Percentiles rank a stretch among this genome's conserved stretches.
Conservation (phyloP, 2,329 filamentous ascomycete genomes). For the Penicillium corylophilum region DNA sequence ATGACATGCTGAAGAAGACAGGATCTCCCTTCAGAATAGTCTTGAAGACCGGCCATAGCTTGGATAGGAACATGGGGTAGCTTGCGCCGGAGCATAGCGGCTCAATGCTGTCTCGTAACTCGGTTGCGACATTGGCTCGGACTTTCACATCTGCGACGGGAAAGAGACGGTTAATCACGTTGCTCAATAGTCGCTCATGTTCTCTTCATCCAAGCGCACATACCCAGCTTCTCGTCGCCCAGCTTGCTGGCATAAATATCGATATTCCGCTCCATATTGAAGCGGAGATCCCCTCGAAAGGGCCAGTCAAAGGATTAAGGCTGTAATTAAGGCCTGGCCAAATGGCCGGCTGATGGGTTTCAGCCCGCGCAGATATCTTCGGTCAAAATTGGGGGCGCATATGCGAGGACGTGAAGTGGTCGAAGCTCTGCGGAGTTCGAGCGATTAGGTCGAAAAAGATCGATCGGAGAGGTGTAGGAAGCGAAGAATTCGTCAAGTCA, state of each 20-base stretch:
- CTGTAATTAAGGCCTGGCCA: slow-evolving; percentile 38
- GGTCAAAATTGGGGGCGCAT: slow-evolving; percentile 27
- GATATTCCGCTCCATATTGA: slow-evolving; percentile 47
- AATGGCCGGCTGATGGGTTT: slow-evolving; percentile 35
- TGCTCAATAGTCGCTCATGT: not conserved
- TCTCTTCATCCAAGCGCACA: slow-evolving; percentile 13
- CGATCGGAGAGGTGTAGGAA: slow-evolving; percentile 21
- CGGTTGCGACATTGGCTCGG: slow-evolving; percentile 78
- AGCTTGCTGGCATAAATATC: slow-evolving; percentile 52
- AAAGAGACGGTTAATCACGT: slow-evolving; percentile 4
- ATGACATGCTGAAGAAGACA: slow-evolving; percentile 85
- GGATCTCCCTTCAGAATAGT: slow-evolving; percentile 80
- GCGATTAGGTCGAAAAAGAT: slow-evolving; percentile 28
- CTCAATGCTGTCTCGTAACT: slow-evolving; percentile 89
- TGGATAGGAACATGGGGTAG: slow-evolving; percentile 79
- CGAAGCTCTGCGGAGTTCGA: slow-evolving; percentile 24
- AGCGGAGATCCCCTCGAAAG: slow-evolving; percentile 24
- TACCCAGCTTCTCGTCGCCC: slow-evolving; percentile 50
- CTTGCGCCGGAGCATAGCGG: slow-evolving; percentile 72
- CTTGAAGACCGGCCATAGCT: slow-evolving; percentile 86
- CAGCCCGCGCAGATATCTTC: slow-evolving; percentile 27
- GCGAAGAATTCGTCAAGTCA: slow-evolving; percentile 32
- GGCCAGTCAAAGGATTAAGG: slow-evolving; percentile 20
- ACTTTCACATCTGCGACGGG: slow-evolving; percentile 67
- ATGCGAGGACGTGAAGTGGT: slow-evolving; percentile 26